Conservation (phyloP, 1,139 yeast species). For the Sugiyamaella neomexicana region DNA sequence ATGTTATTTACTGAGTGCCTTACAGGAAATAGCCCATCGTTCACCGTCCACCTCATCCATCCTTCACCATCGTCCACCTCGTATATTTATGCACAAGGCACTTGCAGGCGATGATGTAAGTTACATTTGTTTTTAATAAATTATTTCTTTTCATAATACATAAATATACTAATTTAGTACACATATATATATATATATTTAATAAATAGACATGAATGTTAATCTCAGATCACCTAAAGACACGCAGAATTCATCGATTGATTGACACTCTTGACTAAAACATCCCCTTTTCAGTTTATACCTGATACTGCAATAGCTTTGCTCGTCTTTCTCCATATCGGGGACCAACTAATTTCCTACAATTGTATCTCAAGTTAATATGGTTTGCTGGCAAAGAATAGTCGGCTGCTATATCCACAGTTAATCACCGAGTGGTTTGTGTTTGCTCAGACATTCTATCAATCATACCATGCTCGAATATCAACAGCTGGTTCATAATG, state of each 20-base stretch:
- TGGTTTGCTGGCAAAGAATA: not conserved
- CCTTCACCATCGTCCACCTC: slow-evolving; percentile 3
- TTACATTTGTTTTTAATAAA: slow-evolving; percentile 1
- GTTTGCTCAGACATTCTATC: no score
- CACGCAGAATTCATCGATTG: no score
- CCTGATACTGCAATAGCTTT: not conserved
- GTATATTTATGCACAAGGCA: slow-evolving; percentile 3
- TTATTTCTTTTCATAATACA: not conserved
- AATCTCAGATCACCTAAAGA: not conserved
- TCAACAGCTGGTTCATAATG: not conserved
- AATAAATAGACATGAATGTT: not conserved
- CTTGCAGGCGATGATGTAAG: slow-evolving; percentile 13
- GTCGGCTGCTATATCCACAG: slow-evolving; percentile 3
- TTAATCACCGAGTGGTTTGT: not conserved
- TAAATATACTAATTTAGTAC: no score
- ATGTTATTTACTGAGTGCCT: no score
- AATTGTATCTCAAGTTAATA: not conserved
- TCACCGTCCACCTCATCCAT: no score
- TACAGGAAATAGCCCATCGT: no score
- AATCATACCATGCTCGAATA: slow-evolving; percentile 1
- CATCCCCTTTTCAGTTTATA: not conserved
- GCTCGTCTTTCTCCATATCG: not conserved
- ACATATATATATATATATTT: not conserved
- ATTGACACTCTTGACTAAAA: no score
- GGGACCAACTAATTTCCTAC: not conserved